phyloP scores from a whole-genome alignment of 352 stramenopile species.

The Phytophthora cryptogea region DNA sequence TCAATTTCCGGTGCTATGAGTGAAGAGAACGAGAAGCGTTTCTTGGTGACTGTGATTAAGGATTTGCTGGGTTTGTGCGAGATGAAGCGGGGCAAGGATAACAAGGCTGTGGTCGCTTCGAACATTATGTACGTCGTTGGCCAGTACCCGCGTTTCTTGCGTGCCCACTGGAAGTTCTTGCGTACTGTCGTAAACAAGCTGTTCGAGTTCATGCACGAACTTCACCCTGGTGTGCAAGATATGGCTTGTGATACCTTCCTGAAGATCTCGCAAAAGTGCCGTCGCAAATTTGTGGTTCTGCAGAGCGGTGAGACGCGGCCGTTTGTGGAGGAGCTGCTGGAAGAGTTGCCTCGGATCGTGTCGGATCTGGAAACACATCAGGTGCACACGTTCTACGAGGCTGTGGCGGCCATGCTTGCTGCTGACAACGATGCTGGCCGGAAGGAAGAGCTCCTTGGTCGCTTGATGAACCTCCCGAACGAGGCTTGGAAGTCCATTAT shows the following conservation, averaged over 20 bases:
- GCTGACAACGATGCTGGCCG: conserved; percentile 78
- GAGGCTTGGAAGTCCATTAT: conserved; percentile 90
- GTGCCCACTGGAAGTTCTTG: conserved; percentile 99
- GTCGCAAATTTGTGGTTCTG: conserved; percentile 97
- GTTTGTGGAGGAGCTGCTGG: conserved; percentile 98
- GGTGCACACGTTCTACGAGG: conserved; percentile 99
- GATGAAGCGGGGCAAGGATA: conserved; percentile 99
- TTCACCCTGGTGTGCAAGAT: conserved; percentile 99
- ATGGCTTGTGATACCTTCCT: conserved; percentile 99
- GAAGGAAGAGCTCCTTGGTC: conserved; percentile 91
- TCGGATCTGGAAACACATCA: conserved; percentile 99
- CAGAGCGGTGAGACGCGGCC: conserved; percentile 93
- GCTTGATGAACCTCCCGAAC: conserved; percentile 97
- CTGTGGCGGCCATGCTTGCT: conserved; percentile 91
- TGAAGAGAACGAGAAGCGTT: conserved; percentile 99
- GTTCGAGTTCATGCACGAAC: conserved; percentile 99
- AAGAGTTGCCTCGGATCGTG: conserved; percentile 95
- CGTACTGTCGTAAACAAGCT: conserved; percentile 99
- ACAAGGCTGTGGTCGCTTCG: conserved; percentile 99
- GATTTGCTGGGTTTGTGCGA: conserved; percentile 98
- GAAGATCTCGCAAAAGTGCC: conserved; percentile 99
- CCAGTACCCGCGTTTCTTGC: conserved; percentile 99
- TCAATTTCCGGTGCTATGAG: conserved; percentile 99
- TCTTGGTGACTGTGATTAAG: conserved; percentile 99
- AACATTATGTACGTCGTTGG: conserved; percentile 99